Percentiles rank a stretch among this genome's conserved stretches.
Evolutionary conservation across 257 asterid species (phyloP).

Genomic region (Ilex asprella): DNA sequence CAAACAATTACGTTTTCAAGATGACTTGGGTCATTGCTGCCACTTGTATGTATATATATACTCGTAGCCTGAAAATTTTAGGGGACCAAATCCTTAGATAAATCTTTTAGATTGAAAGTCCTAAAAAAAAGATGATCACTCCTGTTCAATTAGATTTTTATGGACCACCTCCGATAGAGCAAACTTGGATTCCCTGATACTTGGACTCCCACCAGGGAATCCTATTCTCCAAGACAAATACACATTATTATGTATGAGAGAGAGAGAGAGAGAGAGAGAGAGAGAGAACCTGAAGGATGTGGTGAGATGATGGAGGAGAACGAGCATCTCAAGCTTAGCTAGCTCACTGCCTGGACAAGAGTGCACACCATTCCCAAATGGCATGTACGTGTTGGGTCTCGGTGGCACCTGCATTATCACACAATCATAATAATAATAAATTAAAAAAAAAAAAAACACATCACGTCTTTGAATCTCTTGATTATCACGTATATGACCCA

Average conservation of each 20-base stretch:
- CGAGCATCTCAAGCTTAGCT: slow-evolving; percentile 71
- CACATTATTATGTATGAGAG: background rate
- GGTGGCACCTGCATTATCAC: slow-evolving; percentile 46
- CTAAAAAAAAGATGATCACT: no score
- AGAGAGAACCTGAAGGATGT: slow-evolving; percentile 45
- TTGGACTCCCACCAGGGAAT: background rate
- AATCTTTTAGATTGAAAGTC: no score
- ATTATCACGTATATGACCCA: no score
- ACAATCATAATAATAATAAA: background rate
- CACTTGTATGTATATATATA: no score
- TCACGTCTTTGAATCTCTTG: background rate
- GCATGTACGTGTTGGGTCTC: slow-evolving; percentile 57
- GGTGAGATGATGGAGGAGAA: slow-evolving; percentile 59
- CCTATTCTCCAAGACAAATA: background rate
- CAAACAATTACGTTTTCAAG: no score
- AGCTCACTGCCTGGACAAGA: slow-evolving; percentile 78
- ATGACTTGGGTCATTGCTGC: no score
- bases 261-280: background rate
- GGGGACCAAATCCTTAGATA: no score
- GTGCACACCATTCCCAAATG: slow-evolving; percentile 66
- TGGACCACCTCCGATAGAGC: slow-evolving; percentile 14
- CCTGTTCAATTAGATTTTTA: background rate
- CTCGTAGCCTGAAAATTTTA: no score
- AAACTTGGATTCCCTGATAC: background rate
- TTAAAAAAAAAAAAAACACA: background rate